Evolutionary conservation across 129 eudicot genomes (phyloP).

Genomic region (Flaveria brownii): DNA sequence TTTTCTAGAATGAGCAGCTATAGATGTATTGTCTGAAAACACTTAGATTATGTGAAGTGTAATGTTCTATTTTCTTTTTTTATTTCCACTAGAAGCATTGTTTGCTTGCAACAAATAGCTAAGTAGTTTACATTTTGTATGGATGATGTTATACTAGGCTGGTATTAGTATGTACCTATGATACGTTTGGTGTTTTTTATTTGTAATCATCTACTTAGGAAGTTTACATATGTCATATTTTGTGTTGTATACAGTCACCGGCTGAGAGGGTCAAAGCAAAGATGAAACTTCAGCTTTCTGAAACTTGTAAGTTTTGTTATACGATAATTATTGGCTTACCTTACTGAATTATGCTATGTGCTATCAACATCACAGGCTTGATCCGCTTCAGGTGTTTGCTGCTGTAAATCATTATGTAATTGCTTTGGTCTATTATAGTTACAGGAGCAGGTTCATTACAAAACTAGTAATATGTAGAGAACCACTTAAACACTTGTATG

Average conservation of each 20-base stretch:
- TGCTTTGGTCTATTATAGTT: constrained; percentile 7
- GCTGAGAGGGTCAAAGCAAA: constrained; percentile 94
- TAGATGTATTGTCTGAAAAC: not conserved
- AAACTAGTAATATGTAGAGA: too few relatives aligned
- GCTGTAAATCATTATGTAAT: not conserved
- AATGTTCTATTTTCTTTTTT: not conserved
- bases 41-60: not conserved
- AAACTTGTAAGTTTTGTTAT: constrained; percentile 57
- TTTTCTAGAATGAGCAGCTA: not conserved
- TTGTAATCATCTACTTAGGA: not conserved
- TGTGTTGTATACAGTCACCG: constrained; percentile 55
- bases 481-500: too few relatives aligned
- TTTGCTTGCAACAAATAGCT: not conserved
- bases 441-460: too few relatives aligned
- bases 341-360: constrained; percentile 6
- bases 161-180: not conserved
- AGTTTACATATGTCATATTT: not conserved
- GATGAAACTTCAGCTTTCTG: constrained; percentile 92
- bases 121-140: not conserved
- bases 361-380: not conserved
- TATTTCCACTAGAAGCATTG: not conserved
- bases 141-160: not conserved
- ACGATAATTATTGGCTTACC: not conserved
- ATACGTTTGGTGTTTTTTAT: too few relatives aligned
- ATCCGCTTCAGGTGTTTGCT: not conserved